Percentiles rank a stretch among this genome's conserved stretches.
Conservation (phyloP, 2,329 filamentous ascomycete genomes). For the Alternaria angustiovoidea region DNA sequence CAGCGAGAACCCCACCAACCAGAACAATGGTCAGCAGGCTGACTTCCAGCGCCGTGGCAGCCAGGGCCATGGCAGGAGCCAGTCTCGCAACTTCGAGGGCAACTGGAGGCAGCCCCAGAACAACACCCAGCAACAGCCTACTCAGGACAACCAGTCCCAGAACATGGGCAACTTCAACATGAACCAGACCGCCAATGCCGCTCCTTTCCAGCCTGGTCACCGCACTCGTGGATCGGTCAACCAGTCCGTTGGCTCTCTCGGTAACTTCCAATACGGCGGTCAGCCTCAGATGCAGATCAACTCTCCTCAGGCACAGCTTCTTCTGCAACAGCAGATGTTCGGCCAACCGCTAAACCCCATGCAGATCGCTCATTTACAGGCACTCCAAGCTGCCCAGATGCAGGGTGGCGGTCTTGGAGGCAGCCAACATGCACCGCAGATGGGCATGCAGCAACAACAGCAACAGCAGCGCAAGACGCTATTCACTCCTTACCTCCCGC, state of each 20-base stretch:
- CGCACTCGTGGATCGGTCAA: constrained; percentile 84
- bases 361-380: constrained; percentile 89
- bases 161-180: constrained; percentile 71
- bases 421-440: constrained; percentile 72
- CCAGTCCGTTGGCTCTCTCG: constrained; percentile 81
- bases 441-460: constrained; percentile 77
- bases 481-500: constrained; percentile 96
- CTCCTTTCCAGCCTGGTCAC: constrained; percentile 90
- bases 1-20: constrained; percentile 56
- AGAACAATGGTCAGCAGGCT: constrained; percentile 55
- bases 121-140: constrained; percentile 58
- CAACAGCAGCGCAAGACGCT: constrained; percentile 97
- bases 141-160: constrained; percentile 54
- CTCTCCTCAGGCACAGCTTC: constrained; percentile 81
- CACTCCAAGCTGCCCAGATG: constrained; percentile 88
- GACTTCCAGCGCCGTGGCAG: constrained; percentile 82
- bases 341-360: constrained; percentile 88
- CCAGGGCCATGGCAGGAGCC: constrained; percentile 79
- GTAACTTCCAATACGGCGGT: constrained; percentile 85
- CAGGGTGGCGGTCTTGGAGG: constrained; percentile 72
- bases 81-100: constrained; percentile 93
- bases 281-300: constrained; percentile 85
- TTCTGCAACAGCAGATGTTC: constrained; percentile 85
- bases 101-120: constrained; percentile 90
- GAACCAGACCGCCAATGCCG: constrained; percentile 73